These are phyloP conservation scores for Immersiella caudata DNA, from an alignment of 495 filamentous ascomycete genomes.

Conservation along the genomic window DNA sequence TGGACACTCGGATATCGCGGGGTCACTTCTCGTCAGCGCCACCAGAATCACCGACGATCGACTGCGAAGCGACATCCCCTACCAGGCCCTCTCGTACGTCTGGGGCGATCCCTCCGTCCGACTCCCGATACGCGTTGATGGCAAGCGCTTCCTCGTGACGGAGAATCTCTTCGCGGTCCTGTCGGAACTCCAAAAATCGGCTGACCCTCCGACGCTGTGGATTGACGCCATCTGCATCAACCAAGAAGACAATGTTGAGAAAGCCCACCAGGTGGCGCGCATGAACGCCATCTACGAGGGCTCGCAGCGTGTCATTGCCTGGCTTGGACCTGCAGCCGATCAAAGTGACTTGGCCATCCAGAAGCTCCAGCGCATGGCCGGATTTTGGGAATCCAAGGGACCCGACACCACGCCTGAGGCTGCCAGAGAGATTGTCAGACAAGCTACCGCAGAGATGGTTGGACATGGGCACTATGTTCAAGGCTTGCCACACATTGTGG, in stretches of 20 bases:
- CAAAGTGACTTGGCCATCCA: background rate
- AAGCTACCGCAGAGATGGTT: too few species aligned
- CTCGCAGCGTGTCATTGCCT: background rate
- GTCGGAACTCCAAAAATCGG: background rate
- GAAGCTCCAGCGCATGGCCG: background rate
- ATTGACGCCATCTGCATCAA: conserved; percentile 3
- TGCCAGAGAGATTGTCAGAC: too few species aligned
- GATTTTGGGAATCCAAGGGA: background rate
- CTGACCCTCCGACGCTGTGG: background rate
- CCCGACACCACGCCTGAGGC: too few species aligned
- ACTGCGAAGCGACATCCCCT: background rate
- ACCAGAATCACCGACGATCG: background rate
- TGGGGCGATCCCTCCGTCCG: background rate
- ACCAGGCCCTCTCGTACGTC: background rate
- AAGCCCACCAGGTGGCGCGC: background rate
- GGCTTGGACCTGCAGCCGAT: background rate
- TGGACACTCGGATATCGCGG: background rate
- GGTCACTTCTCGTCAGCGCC: background rate
- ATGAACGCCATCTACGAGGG: conserved; percentile 2
- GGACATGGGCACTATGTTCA: too few species aligned
- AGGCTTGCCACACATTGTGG: too few species aligned
- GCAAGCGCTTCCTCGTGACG: background rate
- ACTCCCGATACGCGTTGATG: background rate
- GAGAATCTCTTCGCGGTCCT: background rate
- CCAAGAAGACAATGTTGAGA: background rate